phyloP scores from a whole-genome alignment of 225 moss, liverwort and hornwort genomes.

The Bryoerythrophyllum caledonicum region DNA sequence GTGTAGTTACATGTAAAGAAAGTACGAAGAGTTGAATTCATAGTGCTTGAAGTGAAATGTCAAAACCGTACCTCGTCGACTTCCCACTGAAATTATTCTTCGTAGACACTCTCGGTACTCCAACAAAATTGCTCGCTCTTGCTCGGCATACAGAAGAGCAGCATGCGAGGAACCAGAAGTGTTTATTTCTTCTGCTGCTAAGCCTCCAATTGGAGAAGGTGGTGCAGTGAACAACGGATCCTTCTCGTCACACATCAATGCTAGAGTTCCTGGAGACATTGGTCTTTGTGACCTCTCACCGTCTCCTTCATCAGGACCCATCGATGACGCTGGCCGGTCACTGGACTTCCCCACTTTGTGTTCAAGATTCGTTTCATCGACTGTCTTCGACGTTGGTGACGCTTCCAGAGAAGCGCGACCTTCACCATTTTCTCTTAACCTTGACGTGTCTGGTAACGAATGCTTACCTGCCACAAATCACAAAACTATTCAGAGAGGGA shows the following conservation, averaged over 20 bases:
- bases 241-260: conserved; percentile 63
- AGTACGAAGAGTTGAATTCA: conserved; percentile 4
- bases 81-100: conserved; percentile 53
- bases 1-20: not conserved
- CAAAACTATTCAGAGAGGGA: conserved; percentile 17
- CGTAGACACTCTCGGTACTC: conserved; percentile 50
- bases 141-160: conserved; percentile 43
- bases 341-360: conserved; percentile 22
- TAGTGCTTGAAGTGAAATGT: conserved; percentile 8
- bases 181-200: conserved; percentile 33
- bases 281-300: conserved; percentile 38
- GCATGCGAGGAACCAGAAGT: conserved; percentile 35
- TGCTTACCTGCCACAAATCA: conserved; percentile 44
- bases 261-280: conserved; percentile 56
- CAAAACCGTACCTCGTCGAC: conserved; percentile 43
- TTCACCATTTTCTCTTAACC: conserved; percentile 42
- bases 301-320: conserved; percentile 35
- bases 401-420: conserved; percentile 25
- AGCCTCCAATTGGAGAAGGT: conserved; percentile 48
- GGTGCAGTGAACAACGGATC: conserved; percentile 59
- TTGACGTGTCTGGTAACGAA: conserved; percentile 31
- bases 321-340: conserved; percentile 23
- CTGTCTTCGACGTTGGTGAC: conserved; percentile 25
- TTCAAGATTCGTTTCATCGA: conserved; percentile 40
- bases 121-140: conserved; percentile 52